phyloP scores from a whole-genome alignment of 2,329 filamentous ascomycete species.

The Monosporascus ibericus region DNA sequence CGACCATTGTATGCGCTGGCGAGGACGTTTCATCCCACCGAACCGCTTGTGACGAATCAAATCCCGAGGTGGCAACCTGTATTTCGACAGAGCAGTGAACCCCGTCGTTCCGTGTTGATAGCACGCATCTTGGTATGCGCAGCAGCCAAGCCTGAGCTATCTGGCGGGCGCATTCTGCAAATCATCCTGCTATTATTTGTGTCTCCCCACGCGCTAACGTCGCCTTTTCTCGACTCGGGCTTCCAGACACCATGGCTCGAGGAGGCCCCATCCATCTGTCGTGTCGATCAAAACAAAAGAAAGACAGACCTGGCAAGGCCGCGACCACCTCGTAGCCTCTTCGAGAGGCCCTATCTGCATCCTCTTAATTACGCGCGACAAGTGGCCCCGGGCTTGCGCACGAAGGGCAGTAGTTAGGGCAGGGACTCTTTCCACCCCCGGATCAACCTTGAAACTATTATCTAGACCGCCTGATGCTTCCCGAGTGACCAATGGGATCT shows the following conservation, averaged over 20 bases:
- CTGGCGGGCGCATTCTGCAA: constrained; percentile 21
- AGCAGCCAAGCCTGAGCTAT: constrained; percentile 21
- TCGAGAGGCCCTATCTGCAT: neutral
- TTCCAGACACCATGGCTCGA: neutral
- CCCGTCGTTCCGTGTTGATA: constrained; percentile 18
- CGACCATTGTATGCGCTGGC: constrained; percentile 25
- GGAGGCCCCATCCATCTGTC: neutral
- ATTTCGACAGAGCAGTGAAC: constrained; percentile 17
- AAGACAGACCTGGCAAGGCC: neutral
- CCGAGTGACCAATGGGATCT: constrained; percentile 16
- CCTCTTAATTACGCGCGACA: neutral
- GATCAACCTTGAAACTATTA: constrained; percentile 3
- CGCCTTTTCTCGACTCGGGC: constrained; percentile 2
- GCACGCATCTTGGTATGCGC: constrained; percentile 12
- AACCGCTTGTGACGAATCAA: constrained; percentile 24
- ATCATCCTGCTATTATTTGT: constrained; percentile 16
- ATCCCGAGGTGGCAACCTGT: constrained; percentile 14
- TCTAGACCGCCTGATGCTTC: constrained; percentile 23
- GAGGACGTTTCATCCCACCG: constrained; percentile 18
- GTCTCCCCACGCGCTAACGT: constrained; percentile 18
- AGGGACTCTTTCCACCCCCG: neutral
- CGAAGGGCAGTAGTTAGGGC: neutral
- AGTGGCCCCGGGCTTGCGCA: neutral
- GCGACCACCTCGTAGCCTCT: neutral
- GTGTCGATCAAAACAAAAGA: neutral